Conservation (phyloP, 2,329 filamentous ascomycete species). For the Elsinoe necatrix region DNA sequence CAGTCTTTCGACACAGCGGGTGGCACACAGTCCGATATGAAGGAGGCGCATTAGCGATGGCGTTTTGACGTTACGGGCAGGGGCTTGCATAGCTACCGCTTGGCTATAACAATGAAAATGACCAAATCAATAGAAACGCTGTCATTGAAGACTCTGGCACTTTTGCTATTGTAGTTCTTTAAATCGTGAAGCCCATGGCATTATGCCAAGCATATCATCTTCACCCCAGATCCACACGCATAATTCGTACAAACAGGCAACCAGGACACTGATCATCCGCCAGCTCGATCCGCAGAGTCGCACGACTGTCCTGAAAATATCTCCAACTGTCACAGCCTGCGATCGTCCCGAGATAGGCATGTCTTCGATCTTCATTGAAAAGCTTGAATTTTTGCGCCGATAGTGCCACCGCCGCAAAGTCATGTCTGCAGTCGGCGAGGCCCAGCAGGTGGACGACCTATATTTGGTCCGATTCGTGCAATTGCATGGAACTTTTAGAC, state of each 20-base stretch:
- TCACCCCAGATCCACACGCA: not conserved
- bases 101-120: not conserved
- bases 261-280: not conserved
- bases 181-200: not conserved
- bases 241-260: not conserved
- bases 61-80: not conserved
- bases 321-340: too few relatives aligned
- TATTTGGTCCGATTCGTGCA: slow-evolving; percentile 88
- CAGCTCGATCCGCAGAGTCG: too few relatives aligned
- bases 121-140: not conserved
- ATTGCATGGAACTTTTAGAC: slow-evolving; percentile 80
- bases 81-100: not conserved
- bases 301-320: too few relatives aligned
- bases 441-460: too few relatives aligned
- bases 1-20: not conserved
- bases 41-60: slow-evolving; percentile 6
- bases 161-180: not conserved
- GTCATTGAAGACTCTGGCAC: too few relatives aligned
- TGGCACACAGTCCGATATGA: slow-evolving; percentile 13
- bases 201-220: not conserved
- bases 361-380: not conserved
- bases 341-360: too few relatives aligned
- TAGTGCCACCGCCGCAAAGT: too few relatives aligned
- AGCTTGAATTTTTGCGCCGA: too few relatives aligned
- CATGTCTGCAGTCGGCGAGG: too few relatives aligned